These are phyloP conservation scores for Plasmodium adleri DNA, from an alignment of 169 alveolate genomes.

Conservation along the genomic window DNA sequence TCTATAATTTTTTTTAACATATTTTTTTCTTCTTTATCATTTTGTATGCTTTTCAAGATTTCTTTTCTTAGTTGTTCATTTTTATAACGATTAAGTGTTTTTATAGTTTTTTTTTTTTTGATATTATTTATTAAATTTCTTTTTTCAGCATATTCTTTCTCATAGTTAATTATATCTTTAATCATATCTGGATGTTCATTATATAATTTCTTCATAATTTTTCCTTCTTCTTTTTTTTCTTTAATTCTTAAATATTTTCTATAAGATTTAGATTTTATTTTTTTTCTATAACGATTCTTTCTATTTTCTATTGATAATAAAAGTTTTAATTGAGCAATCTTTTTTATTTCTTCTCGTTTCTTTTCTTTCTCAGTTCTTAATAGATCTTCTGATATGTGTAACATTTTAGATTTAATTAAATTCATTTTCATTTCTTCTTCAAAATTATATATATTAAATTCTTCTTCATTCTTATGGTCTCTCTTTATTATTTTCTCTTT, in stretches of 20 bases:
- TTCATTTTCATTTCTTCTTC: conserved; percentile 52
- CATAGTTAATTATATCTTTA: conserved; percentile 10
- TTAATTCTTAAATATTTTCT: conserved; percentile 33
- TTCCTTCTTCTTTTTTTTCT: conserved; percentile 62
- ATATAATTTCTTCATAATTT: conserved; percentile 28
- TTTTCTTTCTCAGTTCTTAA: conserved; percentile 40
- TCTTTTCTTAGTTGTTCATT: conserved; percentile 56
- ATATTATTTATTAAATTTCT: conserved; percentile 60
- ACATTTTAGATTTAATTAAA: conserved; percentile 35
- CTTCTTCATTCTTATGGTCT: not conserved
- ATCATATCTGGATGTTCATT: conserved; percentile 39
- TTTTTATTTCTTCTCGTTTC: conserved; percentile 32
- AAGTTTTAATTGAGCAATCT: conserved; percentile 36
- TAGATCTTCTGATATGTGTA: conserved; percentile 31
- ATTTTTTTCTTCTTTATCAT: conserved; percentile 61
- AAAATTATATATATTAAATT: conserved; percentile 1
- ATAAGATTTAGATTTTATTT: conserved; percentile 56
- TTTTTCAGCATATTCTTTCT: conserved; percentile 69
- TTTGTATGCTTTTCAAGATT: conserved; percentile 34
- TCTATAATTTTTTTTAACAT: conserved; percentile 21
- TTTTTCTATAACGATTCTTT: conserved; percentile 26
- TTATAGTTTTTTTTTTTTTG: conserved; percentile 49
- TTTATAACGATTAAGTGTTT: conserved; percentile 41
- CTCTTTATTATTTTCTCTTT: too few species aligned
- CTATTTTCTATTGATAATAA: conserved; percentile 14